Evolutionary conservation across 1,139 yeast genomes (phyloP).

Genomic region (Magnusiomyces suaveolens): DNA sequence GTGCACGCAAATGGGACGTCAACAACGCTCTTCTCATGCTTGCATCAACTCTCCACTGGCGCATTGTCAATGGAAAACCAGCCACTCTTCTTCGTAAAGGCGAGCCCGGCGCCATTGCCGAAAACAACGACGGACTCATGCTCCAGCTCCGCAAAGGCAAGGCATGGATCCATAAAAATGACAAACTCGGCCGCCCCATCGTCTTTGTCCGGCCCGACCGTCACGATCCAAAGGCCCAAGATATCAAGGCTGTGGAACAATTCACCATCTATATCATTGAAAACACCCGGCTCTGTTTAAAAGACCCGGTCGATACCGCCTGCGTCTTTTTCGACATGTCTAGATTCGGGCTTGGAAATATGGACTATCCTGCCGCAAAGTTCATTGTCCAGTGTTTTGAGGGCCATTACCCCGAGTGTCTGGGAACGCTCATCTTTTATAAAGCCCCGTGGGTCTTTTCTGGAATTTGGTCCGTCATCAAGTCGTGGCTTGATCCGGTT

Average conservation of each 20-base stretch:
- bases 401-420: constrained; percentile 79
- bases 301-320: constrained; percentile 61
- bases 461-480: constrained; percentile 77
- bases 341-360: constrained; percentile 66
- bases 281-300: constrained; percentile 51
- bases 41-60: constrained; percentile 60
- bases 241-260: constrained; percentile 54
- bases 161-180: constrained; percentile 57
- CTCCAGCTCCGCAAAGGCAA: constrained; percentile 48
- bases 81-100: constrained; percentile 53
- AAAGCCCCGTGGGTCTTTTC: constrained; percentile 87
- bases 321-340: constrained; percentile 66
- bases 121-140: constrained; percentile 39
- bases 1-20: constrained; percentile 68
- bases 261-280: constrained; percentile 64
- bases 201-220: constrained; percentile 62
- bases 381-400: constrained; percentile 71
- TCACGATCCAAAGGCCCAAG: constrained; percentile 64
- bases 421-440: constrained; percentile 67
- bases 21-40: constrained; percentile 57
- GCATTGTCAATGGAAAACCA: constrained; percentile 46
- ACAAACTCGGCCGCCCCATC: constrained; percentile 55
- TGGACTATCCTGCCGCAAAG: constrained; percentile 76
- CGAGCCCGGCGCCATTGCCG: constrained; percentile 40
- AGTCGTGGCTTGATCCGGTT: constrained; percentile 81